These are phyloP conservation scores for Microdochium paspali DNA, from an alignment of 2,329 filamentous ascomycete genomes.

Conservation along the genomic window DNA sequence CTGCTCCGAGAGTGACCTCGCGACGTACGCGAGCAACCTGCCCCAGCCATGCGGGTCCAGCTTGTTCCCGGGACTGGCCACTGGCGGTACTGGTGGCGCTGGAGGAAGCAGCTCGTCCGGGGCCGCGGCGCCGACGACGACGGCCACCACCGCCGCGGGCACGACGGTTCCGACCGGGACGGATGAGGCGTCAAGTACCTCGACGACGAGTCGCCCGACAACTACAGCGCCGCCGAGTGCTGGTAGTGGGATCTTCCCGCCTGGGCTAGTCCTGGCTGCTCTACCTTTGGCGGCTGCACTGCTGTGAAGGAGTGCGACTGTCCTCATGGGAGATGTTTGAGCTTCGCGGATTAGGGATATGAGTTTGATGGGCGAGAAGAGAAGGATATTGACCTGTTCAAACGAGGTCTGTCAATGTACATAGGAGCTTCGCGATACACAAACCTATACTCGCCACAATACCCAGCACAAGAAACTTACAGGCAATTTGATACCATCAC, in stretches of 20 bases:
- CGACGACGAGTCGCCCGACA: background rate
- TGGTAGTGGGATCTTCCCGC: background rate
- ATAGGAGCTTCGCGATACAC: no score
- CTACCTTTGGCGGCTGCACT: background rate
- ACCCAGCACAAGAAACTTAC: no score
- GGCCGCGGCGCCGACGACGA: background rate
- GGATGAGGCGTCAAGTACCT: background rate
- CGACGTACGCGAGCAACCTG: background rate
- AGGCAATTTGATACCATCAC: no score
- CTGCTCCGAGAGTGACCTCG: conserved; percentile 2
- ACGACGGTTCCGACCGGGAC: background rate
- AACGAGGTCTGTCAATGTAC: no score
- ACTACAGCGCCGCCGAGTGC: background rate
- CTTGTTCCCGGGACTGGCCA: conserved; percentile 1
- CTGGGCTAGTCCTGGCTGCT: background rate
- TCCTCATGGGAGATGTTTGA: no score
- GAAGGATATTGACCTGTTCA: no score
- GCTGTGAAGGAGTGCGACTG: background rate
- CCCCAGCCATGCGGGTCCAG: background rate
- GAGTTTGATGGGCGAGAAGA: no score
- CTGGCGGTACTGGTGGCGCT: no score
- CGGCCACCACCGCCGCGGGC: background rate
- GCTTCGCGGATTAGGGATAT: no score
- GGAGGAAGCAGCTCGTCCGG: background rate
- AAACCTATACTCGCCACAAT: no score